Conservation (phyloP, 2,329 filamentous ascomycete species). For the Colletotrichum sojae region DNA sequence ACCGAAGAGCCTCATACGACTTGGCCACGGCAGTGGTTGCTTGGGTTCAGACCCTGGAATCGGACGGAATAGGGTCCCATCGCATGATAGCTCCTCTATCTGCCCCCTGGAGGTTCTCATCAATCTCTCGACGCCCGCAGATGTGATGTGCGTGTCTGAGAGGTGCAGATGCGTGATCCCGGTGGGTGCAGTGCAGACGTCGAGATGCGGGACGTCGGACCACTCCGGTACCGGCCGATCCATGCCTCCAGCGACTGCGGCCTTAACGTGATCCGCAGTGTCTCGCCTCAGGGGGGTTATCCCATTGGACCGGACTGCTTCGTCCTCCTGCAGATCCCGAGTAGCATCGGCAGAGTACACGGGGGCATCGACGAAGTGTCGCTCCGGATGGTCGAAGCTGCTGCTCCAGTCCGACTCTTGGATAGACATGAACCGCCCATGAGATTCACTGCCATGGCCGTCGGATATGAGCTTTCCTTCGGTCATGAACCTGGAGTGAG, state of each 20-base stretch:
- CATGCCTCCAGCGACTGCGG: slow-evolving; percentile 32
- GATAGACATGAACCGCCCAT: slow-evolving; percentile 61
- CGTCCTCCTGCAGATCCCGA: slow-evolving; percentile 45
- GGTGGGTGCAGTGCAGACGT: slow-evolving; percentile 45
- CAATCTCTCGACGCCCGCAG: slow-evolving; percentile 58
- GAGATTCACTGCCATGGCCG: slow-evolving; percentile 48
- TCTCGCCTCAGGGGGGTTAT: slow-evolving; percentile 49
- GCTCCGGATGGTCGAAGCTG: slow-evolving; percentile 60
- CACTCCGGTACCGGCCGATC: slow-evolving; percentile 24
- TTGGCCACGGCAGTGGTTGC: slow-evolving; percentile 47
- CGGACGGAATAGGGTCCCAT: slow-evolving; percentile 51
- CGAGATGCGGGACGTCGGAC: slow-evolving; percentile 40
- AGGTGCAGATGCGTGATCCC: slow-evolving; percentile 70
- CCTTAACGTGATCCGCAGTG: slow-evolving; percentile 50
- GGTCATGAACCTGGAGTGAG: slow-evolving; percentile 55
- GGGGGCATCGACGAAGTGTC: slow-evolving; percentile 65
- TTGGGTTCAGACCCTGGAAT: slow-evolving; percentile 3
- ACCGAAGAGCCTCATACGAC: slow-evolving; percentile 55
- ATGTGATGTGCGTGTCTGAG: slow-evolving; percentile 64
- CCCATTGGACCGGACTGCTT: slow-evolving; percentile 49
- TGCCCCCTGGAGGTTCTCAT: slow-evolving; percentile 60
- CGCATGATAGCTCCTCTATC: slow-evolving; percentile 68
- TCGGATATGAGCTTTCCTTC: slow-evolving; percentile 61
- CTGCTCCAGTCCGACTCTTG: slow-evolving; percentile 63
- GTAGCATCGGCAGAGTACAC: slow-evolving; percentile 52